These are phyloP conservation scores for Andrographis paniculata DNA, from an alignment of 305 asterid genomes.

Conservation along the genomic window DNA sequence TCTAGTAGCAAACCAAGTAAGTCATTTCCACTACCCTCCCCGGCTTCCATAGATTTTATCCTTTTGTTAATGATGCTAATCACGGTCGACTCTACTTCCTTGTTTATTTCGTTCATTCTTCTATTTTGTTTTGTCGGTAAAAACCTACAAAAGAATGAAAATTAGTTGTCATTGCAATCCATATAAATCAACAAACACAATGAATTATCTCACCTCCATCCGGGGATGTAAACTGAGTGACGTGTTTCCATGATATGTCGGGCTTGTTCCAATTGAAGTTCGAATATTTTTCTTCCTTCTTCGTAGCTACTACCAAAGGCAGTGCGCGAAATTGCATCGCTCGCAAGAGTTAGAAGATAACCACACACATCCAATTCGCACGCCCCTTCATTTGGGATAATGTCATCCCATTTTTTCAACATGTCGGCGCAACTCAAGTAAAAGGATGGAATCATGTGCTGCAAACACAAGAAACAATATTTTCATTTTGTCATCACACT, in stretches of 20 bases:
- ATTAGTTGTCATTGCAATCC: not conserved
- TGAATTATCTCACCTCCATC: slow-evolving; percentile 27
- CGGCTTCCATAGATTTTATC: slow-evolving; percentile 28
- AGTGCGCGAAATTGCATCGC: slow-evolving; percentile 60
- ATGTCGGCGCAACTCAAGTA: slow-evolving; percentile 36
- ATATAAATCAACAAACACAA: not conserved
- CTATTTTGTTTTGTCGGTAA: slow-evolving; percentile 49
- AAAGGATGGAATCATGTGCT: slow-evolving; percentile 54
- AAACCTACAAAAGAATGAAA: slow-evolving; percentile 18
- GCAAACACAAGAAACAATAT: slow-evolving; percentile 5
- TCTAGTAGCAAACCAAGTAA: slow-evolving; percentile 43
- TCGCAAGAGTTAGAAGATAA: slow-evolving; percentile 28
- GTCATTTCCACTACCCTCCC: slow-evolving; percentile 30
- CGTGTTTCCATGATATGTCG: slow-evolving; percentile 5
- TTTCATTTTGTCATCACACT: too few species aligned
- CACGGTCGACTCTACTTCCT: slow-evolving; percentile 25
- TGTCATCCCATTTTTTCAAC: slow-evolving; percentile 55
- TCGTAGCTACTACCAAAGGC: slow-evolving; percentile 59
- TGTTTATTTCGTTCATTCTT: slow-evolving; percentile 42
- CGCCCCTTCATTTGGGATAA: slow-evolving; percentile 19
- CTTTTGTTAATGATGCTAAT: slow-evolving; percentile 32
- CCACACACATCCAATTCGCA: slow-evolving; percentile 54
- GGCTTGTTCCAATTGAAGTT: slow-evolving; percentile 39
- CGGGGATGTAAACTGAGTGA: slow-evolving; percentile 26
- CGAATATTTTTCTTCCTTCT: slow-evolving; percentile 53